Conservation (phyloP, 805 yeast genomes). For the Dipodascopsis tothii region DNA sequence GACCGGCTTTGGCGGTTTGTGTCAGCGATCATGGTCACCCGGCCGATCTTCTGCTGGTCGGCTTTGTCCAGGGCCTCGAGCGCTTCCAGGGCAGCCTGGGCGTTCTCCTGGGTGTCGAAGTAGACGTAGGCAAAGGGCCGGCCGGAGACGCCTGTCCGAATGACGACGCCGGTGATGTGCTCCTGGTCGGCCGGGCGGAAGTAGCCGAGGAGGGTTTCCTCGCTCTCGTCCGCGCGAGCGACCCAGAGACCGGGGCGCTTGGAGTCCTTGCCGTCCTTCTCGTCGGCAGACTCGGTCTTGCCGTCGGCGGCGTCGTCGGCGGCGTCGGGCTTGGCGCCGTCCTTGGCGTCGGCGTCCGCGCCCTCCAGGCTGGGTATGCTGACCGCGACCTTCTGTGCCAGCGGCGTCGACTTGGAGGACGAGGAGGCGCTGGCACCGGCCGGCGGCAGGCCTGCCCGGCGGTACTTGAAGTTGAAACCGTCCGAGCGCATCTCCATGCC, state of each 20-base stretch:
- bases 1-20: background rate
- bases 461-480: slow-evolving; percentile 58
- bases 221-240: slow-evolving; percentile 32
- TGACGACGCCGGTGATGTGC: slow-evolving; percentile 28
- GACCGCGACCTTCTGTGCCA: background rate
- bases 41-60: slow-evolving; percentile 13
- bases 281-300: background rate
- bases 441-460: slow-evolving; percentile 26
- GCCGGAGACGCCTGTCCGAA: slow-evolving; percentile 28
- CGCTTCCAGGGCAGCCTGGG: slow-evolving; percentile 11
- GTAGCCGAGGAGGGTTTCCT: slow-evolving; percentile 29
- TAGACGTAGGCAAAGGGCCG: slow-evolving; percentile 33
- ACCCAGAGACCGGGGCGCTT: slow-evolving; percentile 35
- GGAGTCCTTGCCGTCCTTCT: background rate
- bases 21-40: slow-evolving; percentile 13
- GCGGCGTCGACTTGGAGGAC: background rate
- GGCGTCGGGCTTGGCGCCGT: background rate
- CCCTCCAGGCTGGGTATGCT: background rate
- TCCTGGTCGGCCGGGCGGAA: slow-evolving; percentile 32
- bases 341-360: background rate
- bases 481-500: slow-evolving; percentile 46
- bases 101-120: slow-evolving; percentile 32
- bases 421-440: background rate
- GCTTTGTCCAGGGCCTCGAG: slow-evolving; percentile 16
- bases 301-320: background rate